A percentile compares a stretch with the other conserved stretches of the same genome.
These are phyloP conservation scores for Elsinoe australis DNA, from an alignment of 2,329 filamentous ascomycete genomes.

Conservation along the genomic window DNA sequence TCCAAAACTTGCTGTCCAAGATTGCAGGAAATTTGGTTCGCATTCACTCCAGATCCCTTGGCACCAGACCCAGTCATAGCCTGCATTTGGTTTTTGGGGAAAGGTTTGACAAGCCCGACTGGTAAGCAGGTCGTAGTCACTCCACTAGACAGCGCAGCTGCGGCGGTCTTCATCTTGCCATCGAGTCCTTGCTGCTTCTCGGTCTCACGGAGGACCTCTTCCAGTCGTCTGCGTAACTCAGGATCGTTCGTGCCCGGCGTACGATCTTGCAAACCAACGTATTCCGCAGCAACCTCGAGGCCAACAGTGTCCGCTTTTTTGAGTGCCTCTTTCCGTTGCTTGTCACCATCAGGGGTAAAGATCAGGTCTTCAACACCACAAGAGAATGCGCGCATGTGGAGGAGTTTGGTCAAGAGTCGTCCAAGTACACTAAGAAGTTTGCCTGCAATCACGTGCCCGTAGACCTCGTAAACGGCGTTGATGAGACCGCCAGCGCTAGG, in stretches of 20 bases:
- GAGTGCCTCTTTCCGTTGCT: slow-evolving; percentile 59
- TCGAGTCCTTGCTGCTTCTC: slow-evolving; percentile 87
- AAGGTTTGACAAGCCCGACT: slow-evolving; percentile 74
- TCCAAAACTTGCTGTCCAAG: slow-evolving; percentile 94
- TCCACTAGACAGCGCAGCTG: slow-evolving; percentile 62
- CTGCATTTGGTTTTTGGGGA: slow-evolving; percentile 98
- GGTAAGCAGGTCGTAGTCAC: slow-evolving; percentile 78
- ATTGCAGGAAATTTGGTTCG: slow-evolving; percentile 95
- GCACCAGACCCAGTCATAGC: slow-evolving; percentile 95
- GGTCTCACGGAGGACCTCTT: slow-evolving; percentile 86
- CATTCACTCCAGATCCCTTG: slow-evolving; percentile 88
- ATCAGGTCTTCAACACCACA: slow-evolving; percentile 95
- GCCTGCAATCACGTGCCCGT: slow-evolving; percentile 79
- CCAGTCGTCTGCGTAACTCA: slow-evolving; percentile 68
- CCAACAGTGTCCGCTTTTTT: slow-evolving; percentile 61
- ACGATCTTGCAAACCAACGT: slow-evolving; percentile 70
- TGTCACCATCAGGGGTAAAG: slow-evolving; percentile 73
- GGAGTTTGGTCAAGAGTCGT: slow-evolving; percentile 75
- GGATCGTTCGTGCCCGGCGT: slow-evolving; percentile 56
- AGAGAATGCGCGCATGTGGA: slow-evolving; percentile 91
- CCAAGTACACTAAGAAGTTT: slow-evolving; percentile 84
- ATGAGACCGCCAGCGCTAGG: slow-evolving; percentile 79
- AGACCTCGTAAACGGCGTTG: slow-evolving; percentile 87
- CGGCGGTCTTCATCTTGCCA: slow-evolving; percentile 68
- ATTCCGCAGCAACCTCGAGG: slow-evolving; percentile 72